Evolutionary conservation across 2,329 filamentous ascomycete genomes (phyloP).

Genomic region (Parastagonospora avenae): DNA sequence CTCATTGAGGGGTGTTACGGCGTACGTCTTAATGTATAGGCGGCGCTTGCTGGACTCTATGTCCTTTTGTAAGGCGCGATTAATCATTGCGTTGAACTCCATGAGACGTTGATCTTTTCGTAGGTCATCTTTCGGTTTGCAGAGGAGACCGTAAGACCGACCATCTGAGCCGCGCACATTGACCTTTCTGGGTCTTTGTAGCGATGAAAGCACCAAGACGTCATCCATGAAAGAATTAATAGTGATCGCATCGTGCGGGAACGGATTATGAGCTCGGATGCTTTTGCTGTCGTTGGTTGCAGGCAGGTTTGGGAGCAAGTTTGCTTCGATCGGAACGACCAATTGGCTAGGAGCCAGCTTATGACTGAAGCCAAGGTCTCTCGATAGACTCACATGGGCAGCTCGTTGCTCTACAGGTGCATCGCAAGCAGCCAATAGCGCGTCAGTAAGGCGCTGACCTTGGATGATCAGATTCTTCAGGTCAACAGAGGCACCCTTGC

Average conservation of each 20-base stretch:
- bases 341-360: slow-evolving; percentile 80
- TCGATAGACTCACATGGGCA: slow-evolving; percentile 74
- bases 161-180: slow-evolving; percentile 89
- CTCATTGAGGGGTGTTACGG: slow-evolving; percentile 94
- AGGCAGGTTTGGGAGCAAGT: slow-evolving; percentile 81
- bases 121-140: slow-evolving; percentile 97
- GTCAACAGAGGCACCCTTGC: slow-evolving; percentile 62
- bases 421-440: slow-evolving; percentile 80
- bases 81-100: slow-evolving; percentile 99
- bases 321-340: slow-evolving; percentile 87
- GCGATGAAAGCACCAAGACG: slow-evolving; percentile 84
- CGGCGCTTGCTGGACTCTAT: slow-evolving; percentile 88
- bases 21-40: slow-evolving; percentile 88
- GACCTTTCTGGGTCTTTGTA: slow-evolving; percentile 90
- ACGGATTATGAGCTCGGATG: slow-evolving; percentile 77
- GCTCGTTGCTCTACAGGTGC: slow-evolving; percentile 74
- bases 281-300: slow-evolving; percentile 70
- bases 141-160: slow-evolving; percentile 83
- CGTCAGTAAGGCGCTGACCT: slow-evolving; percentile 82
- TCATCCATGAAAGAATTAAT: slow-evolving; percentile 83
- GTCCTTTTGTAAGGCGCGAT: slow-evolving; percentile 88
- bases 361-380: slow-evolving; percentile 82
- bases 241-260: slow-evolving; percentile 83
- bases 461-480: slow-evolving; percentile 73
- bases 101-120: slow-evolving; percentile 97